These are phyloP conservation scores for Mycena venus DNA, from an alignment of 768 basidiomycete species.

Conservation along the genomic window DNA sequence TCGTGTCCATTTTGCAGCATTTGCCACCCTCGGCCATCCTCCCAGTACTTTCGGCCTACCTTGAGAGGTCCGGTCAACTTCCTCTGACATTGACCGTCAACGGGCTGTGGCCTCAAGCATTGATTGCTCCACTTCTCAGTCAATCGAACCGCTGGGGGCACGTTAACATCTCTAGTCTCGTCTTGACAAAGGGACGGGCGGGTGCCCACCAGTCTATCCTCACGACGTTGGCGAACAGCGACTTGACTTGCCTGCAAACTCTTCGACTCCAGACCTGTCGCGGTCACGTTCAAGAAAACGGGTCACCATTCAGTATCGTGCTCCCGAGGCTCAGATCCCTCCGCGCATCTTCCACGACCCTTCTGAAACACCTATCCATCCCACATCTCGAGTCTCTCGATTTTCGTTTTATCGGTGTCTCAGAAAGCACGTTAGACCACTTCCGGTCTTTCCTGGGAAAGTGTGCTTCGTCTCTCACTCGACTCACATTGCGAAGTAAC, in stretches of 20 bases:
- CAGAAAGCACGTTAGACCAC: too few species aligned
- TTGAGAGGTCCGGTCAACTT: background rate
- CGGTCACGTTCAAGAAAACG: too few species aligned
- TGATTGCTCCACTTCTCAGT: background rate
- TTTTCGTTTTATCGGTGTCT: too few species aligned
- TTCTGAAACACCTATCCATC: background rate
- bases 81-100: background rate
- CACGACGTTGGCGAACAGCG: background rate
- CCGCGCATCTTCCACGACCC: background rate
- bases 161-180: too few species aligned
- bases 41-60: background rate
- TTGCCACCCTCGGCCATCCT: too few species aligned
- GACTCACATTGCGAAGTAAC: too few species aligned
- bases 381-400: background rate
- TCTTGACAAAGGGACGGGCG: too few species aligned
- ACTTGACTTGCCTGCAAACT: too few species aligned
- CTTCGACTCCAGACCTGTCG: too few species aligned
- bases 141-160: background rate
- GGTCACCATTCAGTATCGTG: background rate
- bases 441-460: too few species aligned
- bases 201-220: background rate
- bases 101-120: background rate
- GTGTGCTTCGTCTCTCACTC: too few species aligned
- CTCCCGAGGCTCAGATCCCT: background rate
- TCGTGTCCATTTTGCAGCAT: background rate